Conservation (phyloP, 78 protist species). For the Dictyostelium purpureum region DNA sequence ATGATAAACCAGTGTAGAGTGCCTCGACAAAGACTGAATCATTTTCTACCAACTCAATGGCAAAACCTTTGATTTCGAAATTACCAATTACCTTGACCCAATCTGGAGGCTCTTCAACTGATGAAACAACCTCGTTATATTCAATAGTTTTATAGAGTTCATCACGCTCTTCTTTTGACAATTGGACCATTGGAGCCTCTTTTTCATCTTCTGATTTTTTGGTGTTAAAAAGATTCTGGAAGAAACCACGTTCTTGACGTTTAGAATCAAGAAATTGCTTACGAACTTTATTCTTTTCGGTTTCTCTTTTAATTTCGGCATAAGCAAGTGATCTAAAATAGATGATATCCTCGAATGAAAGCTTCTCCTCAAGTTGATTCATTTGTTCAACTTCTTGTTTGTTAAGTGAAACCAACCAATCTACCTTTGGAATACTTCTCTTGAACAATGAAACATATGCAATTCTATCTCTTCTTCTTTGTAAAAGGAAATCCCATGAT, state of each 20-base stretch:
- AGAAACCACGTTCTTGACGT: conserved; percentile 48
- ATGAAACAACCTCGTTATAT: conserved; percentile 37
- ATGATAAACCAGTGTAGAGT: conserved; percentile 7
- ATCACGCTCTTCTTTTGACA: conserved; percentile 55
- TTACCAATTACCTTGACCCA: conserved; percentile 60
- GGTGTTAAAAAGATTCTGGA: conserved; percentile 33
- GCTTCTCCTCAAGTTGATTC: conserved; percentile 30
- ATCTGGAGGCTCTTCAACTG: conserved; percentile 69
- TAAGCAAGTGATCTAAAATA: conserved; percentile 67
- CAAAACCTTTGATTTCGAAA: conserved; percentile 27
- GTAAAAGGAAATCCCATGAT: conserved; percentile 35
- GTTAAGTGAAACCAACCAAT: conserved; percentile 41
- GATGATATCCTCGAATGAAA: conserved; percentile 72
- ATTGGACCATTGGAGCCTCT: conserved; percentile 43
- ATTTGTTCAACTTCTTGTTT: conserved; percentile 19
- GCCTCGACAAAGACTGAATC: conserved; percentile 52
- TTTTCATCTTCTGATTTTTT: conserved; percentile 57
- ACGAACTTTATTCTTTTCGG: conserved; percentile 34
- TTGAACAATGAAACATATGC: conserved; percentile 54
- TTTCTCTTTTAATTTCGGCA: conserved; percentile 67
- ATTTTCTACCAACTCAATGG: conserved; percentile 44
- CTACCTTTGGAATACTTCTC: conserved; percentile 28
- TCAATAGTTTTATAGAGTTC: conserved; percentile 64
- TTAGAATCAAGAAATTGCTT: conserved; percentile 53
- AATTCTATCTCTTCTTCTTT: conserved; percentile 41